phyloP scores from a whole-genome alignment of 2,329 filamentous ascomycete genomes.

The Cordyceps militaris region DNA sequence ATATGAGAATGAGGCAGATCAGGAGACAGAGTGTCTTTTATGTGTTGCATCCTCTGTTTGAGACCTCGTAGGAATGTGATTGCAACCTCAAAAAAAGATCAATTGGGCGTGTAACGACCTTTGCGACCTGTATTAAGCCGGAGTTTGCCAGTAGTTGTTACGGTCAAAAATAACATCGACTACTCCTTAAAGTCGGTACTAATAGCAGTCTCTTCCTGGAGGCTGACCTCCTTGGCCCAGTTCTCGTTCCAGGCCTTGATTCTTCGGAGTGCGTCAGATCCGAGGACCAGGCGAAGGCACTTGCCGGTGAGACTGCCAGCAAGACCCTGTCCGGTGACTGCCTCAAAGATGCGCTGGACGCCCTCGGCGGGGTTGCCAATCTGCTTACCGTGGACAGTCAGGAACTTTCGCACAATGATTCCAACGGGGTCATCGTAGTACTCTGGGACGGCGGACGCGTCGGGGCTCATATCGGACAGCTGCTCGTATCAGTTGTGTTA shows the following conservation, averaged over 20 bases:
- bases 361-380: slow-evolving; percentile 32
- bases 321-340: slow-evolving; percentile 38
- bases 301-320: slow-evolving; percentile 10
- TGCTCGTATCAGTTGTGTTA: neutral
- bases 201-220: slow-evolving; percentile 1
- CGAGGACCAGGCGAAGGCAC: slow-evolving; percentile 21
- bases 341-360: slow-evolving; percentile 40
- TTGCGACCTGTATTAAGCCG: too few relatives aligned
- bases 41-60: too few relatives aligned
- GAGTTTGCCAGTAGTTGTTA: too few relatives aligned
- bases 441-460: slow-evolving; percentile 17
- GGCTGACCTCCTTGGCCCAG: slow-evolving; percentile 15
- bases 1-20: too few relatives aligned
- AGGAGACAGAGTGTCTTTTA: too few relatives aligned
- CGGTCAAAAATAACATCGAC: neutral
- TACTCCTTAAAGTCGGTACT: slow-evolving; percentile 2
- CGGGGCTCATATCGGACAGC: slow-evolving; percentile 14
- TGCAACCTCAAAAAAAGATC: too few relatives aligned
- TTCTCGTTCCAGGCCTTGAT: slow-evolving; percentile 21
- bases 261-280: slow-evolving; percentile 25
- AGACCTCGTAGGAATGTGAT: too few relatives aligned
- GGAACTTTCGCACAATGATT: slow-evolving; percentile 20
- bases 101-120: too few relatives aligned
- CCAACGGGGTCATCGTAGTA: slow-evolving; percentile 25
- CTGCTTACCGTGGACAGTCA: slow-evolving; percentile 26